phyloP scores from a whole-genome alignment of 2,329 filamentous ascomycete genomes.

The Arthroderma sp. region DNA sequence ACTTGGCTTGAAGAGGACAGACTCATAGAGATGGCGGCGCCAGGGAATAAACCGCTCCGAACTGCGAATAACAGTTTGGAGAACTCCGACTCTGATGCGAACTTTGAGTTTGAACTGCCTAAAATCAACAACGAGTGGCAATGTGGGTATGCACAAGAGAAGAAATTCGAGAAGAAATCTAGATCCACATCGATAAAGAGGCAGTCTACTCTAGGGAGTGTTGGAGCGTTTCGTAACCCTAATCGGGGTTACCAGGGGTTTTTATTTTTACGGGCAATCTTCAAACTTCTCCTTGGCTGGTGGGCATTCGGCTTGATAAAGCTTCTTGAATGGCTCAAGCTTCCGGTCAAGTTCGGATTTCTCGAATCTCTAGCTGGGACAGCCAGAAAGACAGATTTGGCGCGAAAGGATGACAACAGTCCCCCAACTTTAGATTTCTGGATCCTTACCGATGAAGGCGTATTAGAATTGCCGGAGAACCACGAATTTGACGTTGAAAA shows the following conservation, averaged over 20 bases:
- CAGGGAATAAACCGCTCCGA: constrained; percentile 18
- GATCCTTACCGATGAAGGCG: constrained; percentile 40
- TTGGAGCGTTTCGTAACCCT: constrained; percentile 66
- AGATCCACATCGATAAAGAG: constrained; percentile 24
- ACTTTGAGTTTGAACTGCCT: constrained; percentile 23
- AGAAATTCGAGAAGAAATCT: constrained; percentile 29
- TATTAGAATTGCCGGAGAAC: constrained; percentile 43
- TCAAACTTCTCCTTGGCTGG: constrained; percentile 49
- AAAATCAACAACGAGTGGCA: constrained; percentile 26
- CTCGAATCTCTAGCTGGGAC: constrained; percentile 31
- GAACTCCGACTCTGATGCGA: constrained; percentile 13
- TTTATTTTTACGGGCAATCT: constrained; percentile 64
- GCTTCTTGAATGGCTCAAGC: constrained; percentile 45
- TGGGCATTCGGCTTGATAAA: constrained; percentile 43
- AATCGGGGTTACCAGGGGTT: constrained; percentile 61
- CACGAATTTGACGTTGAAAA: constrained; percentile 66
- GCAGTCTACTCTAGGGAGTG: constrained; percentile 41
- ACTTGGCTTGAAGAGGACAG: constrained; percentile 92
- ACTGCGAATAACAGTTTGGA: constrained; percentile 10
- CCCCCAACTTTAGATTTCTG: constrained; percentile 37
- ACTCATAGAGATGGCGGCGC: constrained; percentile 57
- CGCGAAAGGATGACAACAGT: constrained; percentile 7
- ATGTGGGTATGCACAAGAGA: constrained; percentile 34
- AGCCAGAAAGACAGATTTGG: constrained; percentile 11
- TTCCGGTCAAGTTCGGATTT: constrained; percentile 52